Base-by-base conservation (phyloP, 257 asterid genomes). In the Przewalskia tangutica region DNA sequence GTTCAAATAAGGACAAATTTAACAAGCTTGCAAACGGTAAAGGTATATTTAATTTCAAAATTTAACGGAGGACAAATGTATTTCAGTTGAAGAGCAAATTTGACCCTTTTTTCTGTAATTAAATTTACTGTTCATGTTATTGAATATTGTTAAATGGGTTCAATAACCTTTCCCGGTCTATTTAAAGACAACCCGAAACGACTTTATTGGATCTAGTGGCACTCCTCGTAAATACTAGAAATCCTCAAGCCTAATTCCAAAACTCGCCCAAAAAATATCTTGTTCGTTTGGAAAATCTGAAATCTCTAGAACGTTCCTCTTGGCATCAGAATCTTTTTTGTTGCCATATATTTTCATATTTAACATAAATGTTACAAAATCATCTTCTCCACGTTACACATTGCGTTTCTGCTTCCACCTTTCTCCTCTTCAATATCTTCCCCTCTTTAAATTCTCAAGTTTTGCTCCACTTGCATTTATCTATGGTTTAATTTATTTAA, bases 221-320 rank as follows among this genome's bases (percentile, higher is more conserved):
- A 85, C 58, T 6, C 8, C 2, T 4, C 8, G 91, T 85, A 86
- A 92, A 82, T 85, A 27, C 0, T 1, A 0, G 3, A 0, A 44
- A 1, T 4, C 1, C 4, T 48, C 58, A 80, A 82, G 83, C 85
- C 82, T 66, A 76, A 77, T 38, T 81, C 53, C 32, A 73, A 48
- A 79, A 17, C 82, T 4, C 13, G 16, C 4, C 56, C 38, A 6
- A 1, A 90, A 92, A 92, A 91, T 91, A 91, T 92, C 95, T 92
- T 83, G 1, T 27, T 27, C 32, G 32, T 27, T 27, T 27, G 32
- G 32, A 27, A 27, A 27, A 27, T 27, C 32, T 2, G 32, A 40
- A 17, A 58, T 85, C 78, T 92, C 97, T 91, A 73, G 97, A 90
- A 91, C 78, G 86, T 89, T 90, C 95, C 36, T 2, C 27, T 12